Percentiles rank a stretch among this genome's conserved stretches.
Conservation (phyloP, 495 filamentous ascomycete genomes). For the Penicillium cosmopolitanum region DNA sequence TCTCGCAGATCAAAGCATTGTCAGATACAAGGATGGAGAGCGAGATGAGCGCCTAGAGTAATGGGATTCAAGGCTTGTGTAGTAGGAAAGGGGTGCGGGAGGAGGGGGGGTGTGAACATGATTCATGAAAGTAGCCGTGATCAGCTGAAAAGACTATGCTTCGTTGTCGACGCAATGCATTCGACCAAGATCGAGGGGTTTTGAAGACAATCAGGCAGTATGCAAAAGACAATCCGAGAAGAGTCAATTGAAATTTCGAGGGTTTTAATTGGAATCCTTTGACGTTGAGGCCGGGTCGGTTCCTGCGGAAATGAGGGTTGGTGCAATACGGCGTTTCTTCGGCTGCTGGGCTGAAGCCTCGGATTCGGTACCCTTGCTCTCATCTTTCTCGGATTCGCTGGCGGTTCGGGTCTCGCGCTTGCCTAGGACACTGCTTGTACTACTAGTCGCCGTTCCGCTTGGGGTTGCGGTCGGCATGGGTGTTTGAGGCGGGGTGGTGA, state of each 20-base stretch:
- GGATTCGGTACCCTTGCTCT: constrained; percentile 54
- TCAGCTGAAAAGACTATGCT: too few relatives aligned
- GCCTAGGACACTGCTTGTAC: constrained; percentile 54
- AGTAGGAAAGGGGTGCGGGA: not conserved
- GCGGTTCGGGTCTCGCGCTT: constrained; percentile 54
- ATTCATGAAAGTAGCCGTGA: too few relatives aligned
- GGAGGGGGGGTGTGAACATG: not conserved
- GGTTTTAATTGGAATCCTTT: constrained; percentile 19
- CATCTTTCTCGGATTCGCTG: constrained; percentile 63
- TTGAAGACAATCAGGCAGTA: too few relatives aligned
- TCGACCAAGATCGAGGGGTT: too few relatives aligned
- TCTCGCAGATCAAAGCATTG: not conserved
- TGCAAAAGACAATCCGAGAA: not conserved
- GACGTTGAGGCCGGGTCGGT: constrained; percentile 24
- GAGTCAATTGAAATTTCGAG: not conserved
- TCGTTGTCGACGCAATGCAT: too few relatives aligned
- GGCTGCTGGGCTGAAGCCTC: constrained; percentile 42
- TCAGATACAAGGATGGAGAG: not conserved
- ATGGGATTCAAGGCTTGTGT: not conserved
- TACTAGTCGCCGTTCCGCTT: constrained; percentile 45
- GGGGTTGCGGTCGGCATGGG: constrained; percentile 54
- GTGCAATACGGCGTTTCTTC: constrained; percentile 80
- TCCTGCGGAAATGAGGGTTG: constrained; percentile 61
- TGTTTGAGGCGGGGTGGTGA: constrained; percentile 83
- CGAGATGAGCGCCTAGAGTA: not conserved